Evolutionary conservation across 306 rosid genomes (phyloP), one percentile per base, ranked within the genome.

Genomic region (Parietaria judaica): DNA sequence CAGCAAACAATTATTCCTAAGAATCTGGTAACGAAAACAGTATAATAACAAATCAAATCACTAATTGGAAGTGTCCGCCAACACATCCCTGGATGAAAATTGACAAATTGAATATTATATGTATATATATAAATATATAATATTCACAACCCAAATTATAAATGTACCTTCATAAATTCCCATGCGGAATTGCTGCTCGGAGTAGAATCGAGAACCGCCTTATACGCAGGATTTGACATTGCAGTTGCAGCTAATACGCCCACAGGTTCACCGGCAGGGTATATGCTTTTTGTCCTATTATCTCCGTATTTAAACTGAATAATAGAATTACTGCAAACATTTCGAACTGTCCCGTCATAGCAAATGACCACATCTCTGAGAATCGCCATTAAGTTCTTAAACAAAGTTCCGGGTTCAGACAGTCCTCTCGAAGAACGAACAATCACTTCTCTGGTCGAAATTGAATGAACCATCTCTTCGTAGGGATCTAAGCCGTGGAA

Each of bases 231-330:
- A 77, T 81, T 92, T 11, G 99, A 92, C 96, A 92, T 92, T 0
- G 96, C 79, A 4, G 99, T 92, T 60, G 99, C 99, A 56, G 96
- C 99, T 70, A 92, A 74, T 59, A 88, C 96, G 8, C 99, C 99
- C 51, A 92, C 99, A 59, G 99, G 99, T 81, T 88, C 99, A 8
- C 99, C 99, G 14, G 99, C 75, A 74, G 99, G 96, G 59, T 84
- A 84, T 31, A 88, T 64, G 58, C 57, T 80, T 8, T 71, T 71
- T 11, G 78, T 86, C 44, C 71, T 63, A 44, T 74, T 74, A 7
- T 88, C 96, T 74, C 94, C 99, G 78, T 92, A 92, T 16, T 84
- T 88, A 61, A 88, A 89, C 54, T 88, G 95, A 58, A 92, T 82
- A 31, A 92, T 70, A 3, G 96, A 88, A 46, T 88, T 88, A 68